These are phyloP conservation scores for Fusarium tuaranense DNA, from an alignment of 2,329 filamentous ascomycete genomes.

Conservation along the genomic window DNA sequence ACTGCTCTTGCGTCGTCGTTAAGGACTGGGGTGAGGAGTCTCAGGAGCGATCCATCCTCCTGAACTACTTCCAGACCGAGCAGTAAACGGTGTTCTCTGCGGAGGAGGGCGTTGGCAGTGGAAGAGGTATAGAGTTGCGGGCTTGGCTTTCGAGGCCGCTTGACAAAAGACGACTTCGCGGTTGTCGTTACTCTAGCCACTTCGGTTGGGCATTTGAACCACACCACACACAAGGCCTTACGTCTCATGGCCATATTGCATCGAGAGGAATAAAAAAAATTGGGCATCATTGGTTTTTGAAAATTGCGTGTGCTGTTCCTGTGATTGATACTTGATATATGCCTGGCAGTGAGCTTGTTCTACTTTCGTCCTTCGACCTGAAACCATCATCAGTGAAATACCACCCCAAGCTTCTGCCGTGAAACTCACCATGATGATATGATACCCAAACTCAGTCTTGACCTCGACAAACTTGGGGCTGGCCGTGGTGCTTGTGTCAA, in stretches of 20 bases:
- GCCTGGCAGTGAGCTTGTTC: not conserved
- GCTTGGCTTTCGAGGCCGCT: constrained; percentile 48
- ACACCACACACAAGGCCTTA: constrained; percentile 47
- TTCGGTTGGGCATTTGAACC: constrained; percentile 61
- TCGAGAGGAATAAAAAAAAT: constrained; percentile 57
- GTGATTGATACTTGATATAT: not conserved
- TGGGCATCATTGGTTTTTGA: constrained; percentile 46
- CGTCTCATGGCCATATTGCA: constrained; percentile 51
- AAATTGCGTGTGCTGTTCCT: constrained; percentile 4
- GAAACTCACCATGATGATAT: constrained; percentile 79
- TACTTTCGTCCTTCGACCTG: constrained; percentile 58
- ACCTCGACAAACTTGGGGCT: constrained; percentile 76
- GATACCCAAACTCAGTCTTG: constrained; percentile 82
- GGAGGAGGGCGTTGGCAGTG: constrained; percentile 47
- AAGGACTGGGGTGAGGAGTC: constrained; percentile 99
- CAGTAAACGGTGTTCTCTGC: constrained; percentile 61
- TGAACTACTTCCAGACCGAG: constrained; percentile 99
- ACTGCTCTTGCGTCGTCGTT: constrained; percentile 99
- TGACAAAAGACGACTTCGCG: constrained; percentile 50
- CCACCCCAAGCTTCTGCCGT: not conserved
- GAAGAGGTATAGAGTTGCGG: constrained; percentile 54
- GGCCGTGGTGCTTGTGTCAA: constrained; percentile 73
- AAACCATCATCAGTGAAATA: constrained; percentile 7
- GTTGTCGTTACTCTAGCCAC: constrained; percentile 63
- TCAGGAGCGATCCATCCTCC: constrained; percentile 97